Base-by-base conservation (phyloP, 169 alveolate species). In the Blepharisma undulans region DNA sequence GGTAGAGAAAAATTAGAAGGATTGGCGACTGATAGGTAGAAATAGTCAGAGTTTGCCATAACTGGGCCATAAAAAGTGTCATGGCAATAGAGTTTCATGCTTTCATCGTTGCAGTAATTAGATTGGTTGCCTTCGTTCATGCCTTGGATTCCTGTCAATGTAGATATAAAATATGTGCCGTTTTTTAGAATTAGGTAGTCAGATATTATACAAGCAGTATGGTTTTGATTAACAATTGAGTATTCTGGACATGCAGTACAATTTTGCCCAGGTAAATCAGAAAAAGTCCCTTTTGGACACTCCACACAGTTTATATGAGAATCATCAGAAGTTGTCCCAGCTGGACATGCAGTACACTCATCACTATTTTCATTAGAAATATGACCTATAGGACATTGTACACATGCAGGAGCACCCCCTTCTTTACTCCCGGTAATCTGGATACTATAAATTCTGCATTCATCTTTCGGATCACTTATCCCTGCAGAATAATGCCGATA, bases 21-120 rank as follows among this genome's bases (percentile, higher is more conserved):
- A 34, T 86, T 86, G 27, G 10, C 71, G 16, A 86, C 84, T 27
- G 91, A 86, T 22, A 86, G 7, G 66, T 86, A 86, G 71, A 86
- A 86, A 34, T 86, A 22, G 27, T 86, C 14, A 25, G 61, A n/a
- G 71, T 86, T n/a, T 1, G 84, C 91, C 25, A 21, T 29, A 5
- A 86, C n/a, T 27, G 91, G 91, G 14, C 91, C 91, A 34, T 86
- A 86, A 30, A 86, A 86, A 22, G 91, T 86, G 48, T 72, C 30
- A 33, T 86, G 91, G n/a, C 91, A 86, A 32, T 86, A 86, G n/a
- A 72, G 60, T 19, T 60, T 30, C 22, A 36, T 19, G 5, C 71
- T 66, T 21, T 27, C 48, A 4, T 21, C 72, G 8, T 61, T 25
- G 85, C 91, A 86, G 27, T 61, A 61, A 19, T 85, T 4, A 22